Evolutionary conservation across 2,329 filamentous ascomycete species (phyloP).

Genomic region (Colletotrichum sp.): DNA sequence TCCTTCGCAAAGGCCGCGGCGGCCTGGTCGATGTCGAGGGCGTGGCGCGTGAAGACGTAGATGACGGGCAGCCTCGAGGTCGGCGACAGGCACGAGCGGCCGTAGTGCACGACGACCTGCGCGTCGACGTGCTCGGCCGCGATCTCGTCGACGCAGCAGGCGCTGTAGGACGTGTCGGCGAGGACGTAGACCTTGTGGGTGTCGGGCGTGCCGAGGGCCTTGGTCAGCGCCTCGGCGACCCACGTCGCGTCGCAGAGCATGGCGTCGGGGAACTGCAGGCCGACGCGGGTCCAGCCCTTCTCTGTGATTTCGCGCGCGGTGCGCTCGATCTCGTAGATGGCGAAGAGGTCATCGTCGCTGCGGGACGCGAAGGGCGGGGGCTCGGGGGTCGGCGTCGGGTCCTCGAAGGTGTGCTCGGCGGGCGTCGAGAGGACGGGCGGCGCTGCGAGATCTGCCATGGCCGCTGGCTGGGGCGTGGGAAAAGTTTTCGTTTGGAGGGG

Average conservation of each 20-base stretch:
- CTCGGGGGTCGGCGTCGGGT: conserved; percentile 42
- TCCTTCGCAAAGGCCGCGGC: conserved; percentile 68
- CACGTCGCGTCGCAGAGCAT: conserved; percentile 88
- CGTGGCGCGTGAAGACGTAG: conserved; percentile 83
- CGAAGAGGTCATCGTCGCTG: conserved; percentile 71
- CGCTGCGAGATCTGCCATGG: conserved; percentile 46
- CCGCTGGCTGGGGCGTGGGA: background rate
- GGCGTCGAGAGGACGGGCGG: conserved; percentile 69
- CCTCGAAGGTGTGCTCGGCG: conserved; percentile 63
- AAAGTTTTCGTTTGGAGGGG: background rate
- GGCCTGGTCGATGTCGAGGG: conserved; percentile 64
- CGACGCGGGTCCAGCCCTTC: conserved; percentile 77
- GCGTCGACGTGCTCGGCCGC: conserved; percentile 93
- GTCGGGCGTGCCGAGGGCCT: conserved; percentile 32
- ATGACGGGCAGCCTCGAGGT: conserved; percentile 87
- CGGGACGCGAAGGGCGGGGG: conserved; percentile 32
- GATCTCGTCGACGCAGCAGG: conserved; percentile 96
- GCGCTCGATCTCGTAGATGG: conserved; percentile 84
- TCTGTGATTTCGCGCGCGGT: conserved; percentile 78
- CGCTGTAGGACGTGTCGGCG: conserved; percentile 94
- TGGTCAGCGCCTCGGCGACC: conserved; percentile 70
- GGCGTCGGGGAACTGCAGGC: conserved; percentile 93
- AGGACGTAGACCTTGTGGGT: conserved; percentile 74
- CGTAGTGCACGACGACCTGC: conserved; percentile 93
- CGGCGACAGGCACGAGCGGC: conserved; percentile 88